Evolutionary conservation across 106 monocot species (phyloP).

Genomic region (Amphibolis antarctica): DNA sequence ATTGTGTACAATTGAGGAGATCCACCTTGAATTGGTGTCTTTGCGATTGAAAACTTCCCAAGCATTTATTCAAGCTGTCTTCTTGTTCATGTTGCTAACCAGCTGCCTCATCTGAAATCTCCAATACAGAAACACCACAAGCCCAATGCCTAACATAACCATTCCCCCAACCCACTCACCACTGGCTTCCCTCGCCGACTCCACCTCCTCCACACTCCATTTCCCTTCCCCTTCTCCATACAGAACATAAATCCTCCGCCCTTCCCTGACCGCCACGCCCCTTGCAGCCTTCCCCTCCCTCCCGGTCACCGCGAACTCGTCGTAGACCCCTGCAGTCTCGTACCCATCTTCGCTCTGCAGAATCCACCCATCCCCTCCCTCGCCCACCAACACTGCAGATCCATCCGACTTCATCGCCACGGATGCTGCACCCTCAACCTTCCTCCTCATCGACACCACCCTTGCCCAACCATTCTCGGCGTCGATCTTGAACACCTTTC

Average conservation of each 20-base stretch:
- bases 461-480: conserved; percentile 33
- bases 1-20: no score
- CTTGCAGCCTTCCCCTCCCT: conserved; percentile 9
- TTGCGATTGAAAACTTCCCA: not conserved
- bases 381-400: conserved; percentile 23
- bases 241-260: conserved; percentile 36
- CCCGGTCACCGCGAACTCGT: conserved; percentile 26
- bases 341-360: conserved; percentile 39
- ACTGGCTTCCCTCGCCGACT: conserved; percentile 45
- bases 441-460: conserved; percentile 15
- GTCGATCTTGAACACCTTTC: conserved; percentile 49
- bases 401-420: conserved; percentile 37
- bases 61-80: conserved; percentile 26
- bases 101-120: conserved; percentile 86
- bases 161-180: conserved; percentile 60
- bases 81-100: conserved; percentile 58
- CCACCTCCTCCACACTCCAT: conserved; percentile 54
- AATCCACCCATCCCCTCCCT: conserved; percentile 15
- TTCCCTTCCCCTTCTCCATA: conserved; percentile 6
- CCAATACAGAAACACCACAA: conserved; percentile 72
- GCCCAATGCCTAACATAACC: conserved; percentile 48
- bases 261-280: conserved; percentile 38
- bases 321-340: conserved; percentile 32
- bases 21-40: not conserved
- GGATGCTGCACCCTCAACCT: not conserved